Evolutionary conservation across 2,329 filamentous ascomycete genomes (phyloP).

Genomic region (Cladophialophora chaetospira): DNA sequence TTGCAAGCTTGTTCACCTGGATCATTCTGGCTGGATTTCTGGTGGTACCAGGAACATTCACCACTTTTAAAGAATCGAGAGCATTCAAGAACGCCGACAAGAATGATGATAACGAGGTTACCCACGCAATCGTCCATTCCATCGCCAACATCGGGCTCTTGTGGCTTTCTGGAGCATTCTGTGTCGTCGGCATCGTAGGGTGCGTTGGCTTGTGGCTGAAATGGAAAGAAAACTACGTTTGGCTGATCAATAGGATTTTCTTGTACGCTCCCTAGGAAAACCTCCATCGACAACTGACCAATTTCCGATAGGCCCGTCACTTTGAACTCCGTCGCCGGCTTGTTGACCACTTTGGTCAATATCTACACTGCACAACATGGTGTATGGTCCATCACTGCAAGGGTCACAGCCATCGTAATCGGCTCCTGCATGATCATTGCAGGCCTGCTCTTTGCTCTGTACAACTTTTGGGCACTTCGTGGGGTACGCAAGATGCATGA

Average conservation of each 20-base stretch:
- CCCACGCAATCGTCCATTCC: slow-evolving; percentile 37
- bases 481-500: slow-evolving; percentile 39
- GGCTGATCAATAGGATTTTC: slow-evolving; percentile 57
- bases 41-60: slow-evolving; percentile 57
- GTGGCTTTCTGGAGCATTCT: slow-evolving; percentile 48
- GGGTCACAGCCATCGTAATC: slow-evolving; percentile 35
- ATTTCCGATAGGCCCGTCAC: slow-evolving; percentile 35
- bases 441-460: slow-evolving; percentile 37
- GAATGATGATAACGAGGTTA: slow-evolving; percentile 34
- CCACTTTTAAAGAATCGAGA: slow-evolving; percentile 43
- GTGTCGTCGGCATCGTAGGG: slow-evolving; percentile 45
- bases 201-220: slow-evolving; percentile 49
- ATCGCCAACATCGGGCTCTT: slow-evolving; percentile 46
- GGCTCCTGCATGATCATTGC: slow-evolving; percentile 30
- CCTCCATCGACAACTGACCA: slow-evolving; percentile 9
- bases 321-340: slow-evolving; percentile 53
- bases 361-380: slow-evolving; percentile 44
- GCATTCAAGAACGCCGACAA: slow-evolving; percentile 33
- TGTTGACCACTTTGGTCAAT: slow-evolving; percentile 54
- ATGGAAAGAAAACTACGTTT: slow-evolving; percentile 55
- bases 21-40: slow-evolving; percentile 57
- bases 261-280: slow-evolving; percentile 34
- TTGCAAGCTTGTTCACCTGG: slow-evolving; percentile 51
- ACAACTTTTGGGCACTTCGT: slow-evolving; percentile 42
- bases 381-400: slow-evolving; percentile 38